Conservation (phyloP, 805 yeast species). For the Pichia eremophila region DNA sequence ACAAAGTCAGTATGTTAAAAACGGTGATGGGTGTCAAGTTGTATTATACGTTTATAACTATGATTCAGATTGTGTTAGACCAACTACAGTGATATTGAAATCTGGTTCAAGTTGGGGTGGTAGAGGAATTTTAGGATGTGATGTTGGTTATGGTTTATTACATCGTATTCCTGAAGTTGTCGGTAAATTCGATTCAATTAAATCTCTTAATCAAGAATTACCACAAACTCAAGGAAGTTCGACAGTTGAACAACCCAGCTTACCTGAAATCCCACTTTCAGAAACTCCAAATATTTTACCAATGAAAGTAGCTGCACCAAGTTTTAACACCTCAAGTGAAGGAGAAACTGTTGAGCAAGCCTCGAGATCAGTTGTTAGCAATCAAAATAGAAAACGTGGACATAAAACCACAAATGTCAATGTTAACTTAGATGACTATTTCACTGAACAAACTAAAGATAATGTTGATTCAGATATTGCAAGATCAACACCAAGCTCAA, state of each 20-base stretch:
- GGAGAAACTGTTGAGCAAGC: constrained; percentile 7
- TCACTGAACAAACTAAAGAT: constrained; percentile 33
- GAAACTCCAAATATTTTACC: constrained; percentile 7
- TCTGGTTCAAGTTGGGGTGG: constrained; percentile 77
- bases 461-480: constrained; percentile 30
- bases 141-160: constrained; percentile 85
- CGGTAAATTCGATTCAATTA: constrained; percentile 25
- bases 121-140: constrained; percentile 80
- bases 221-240: constrained; percentile 3
- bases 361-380: constrained; percentile 2
- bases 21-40: constrained; percentile 17
- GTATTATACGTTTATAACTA: constrained; percentile 76
- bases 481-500: background rate
- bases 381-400: constrained; percentile 2
- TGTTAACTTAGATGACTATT: constrained; percentile 29
- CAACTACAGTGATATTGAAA: constrained; percentile 56
- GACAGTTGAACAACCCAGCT: background rate
- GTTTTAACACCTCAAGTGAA: background rate
- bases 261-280: constrained; percentile 1
- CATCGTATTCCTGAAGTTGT: constrained; percentile 62
- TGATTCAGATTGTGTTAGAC: constrained; percentile 77
- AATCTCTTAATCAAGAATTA: constrained; percentile 12
- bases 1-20: constrained; percentile 36
- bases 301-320: constrained; percentile 3
- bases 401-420: constrained; percentile 2